These are phyloP conservation scores for Candida berthetii DNA, from an alignment of 805 yeast genomes.

Conservation along the genomic window DNA sequence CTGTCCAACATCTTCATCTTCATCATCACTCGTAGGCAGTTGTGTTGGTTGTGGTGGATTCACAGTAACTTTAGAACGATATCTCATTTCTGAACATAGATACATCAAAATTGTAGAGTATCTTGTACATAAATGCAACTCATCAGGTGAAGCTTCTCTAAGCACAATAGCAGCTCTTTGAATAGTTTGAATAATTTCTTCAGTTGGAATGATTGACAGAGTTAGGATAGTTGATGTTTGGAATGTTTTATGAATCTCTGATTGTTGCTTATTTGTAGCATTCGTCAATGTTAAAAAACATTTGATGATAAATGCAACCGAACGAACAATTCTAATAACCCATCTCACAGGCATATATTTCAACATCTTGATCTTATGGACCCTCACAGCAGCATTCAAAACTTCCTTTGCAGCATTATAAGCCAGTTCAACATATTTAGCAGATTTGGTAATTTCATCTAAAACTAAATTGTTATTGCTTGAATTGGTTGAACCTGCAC, in stretches of 20 bases:
- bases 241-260: constrained; percentile 17
- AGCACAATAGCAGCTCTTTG: constrained; percentile 68
- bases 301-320: constrained; percentile 87
- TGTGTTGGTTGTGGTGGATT: constrained; percentile 21
- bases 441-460: constrained; percentile 66
- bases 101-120: constrained; percentile 75
- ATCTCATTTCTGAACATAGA: constrained; percentile 68
- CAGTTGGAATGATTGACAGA: constrained; percentile 55
- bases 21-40: constrained; percentile 12
- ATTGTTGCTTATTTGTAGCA: constrained; percentile 9
- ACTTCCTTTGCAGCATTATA: constrained; percentile 80
- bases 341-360: constrained; percentile 88
- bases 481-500: constrained; percentile 10
- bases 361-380: constrained; percentile 57
- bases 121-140: constrained; percentile 74
- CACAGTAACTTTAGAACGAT: constrained; percentile 26
- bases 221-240: constrained; percentile 43
- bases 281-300: constrained; percentile 63
- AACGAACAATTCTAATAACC: constrained; percentile 79
- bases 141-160: constrained; percentile 85
- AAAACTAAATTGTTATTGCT: constrained; percentile 35
- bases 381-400: constrained; percentile 61
- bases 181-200: constrained; percentile 62
- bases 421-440: constrained; percentile 76
- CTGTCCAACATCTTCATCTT: constrained; percentile 10